A percentile compares a stretch with the other conserved stretches of the same genome.
Conservation (phyloP, 164 flowering plant species). For the Sedum album region DNA sequence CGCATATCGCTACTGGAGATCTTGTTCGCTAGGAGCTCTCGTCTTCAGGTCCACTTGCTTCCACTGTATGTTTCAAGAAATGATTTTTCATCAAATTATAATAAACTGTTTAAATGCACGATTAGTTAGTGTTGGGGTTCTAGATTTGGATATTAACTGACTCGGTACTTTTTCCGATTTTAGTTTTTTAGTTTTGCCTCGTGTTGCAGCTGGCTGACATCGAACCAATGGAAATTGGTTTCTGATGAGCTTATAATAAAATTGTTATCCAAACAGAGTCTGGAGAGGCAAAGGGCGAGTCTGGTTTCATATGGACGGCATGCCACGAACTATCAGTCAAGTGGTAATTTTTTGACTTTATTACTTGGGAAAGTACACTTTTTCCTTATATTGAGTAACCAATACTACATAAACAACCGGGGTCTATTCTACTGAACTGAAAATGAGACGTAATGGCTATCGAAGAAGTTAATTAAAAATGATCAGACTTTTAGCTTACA, state of each 20-base stretch:
- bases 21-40: slow-evolving; percentile 74
- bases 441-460: no score
- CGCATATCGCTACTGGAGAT: slow-evolving; percentile 90
- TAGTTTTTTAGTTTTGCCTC: background rate
- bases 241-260: slow-evolving; percentile 80
- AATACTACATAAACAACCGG: background rate
- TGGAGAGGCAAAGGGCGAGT: slow-evolving; percentile 68
- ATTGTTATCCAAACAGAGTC: slow-evolving; percentile 72
- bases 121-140: background rate
- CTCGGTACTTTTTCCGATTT: background rate
- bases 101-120: background rate
- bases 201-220: slow-evolving; percentile 59
- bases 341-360: slow-evolving; percentile 46
- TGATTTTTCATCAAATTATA: background rate
- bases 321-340: slow-evolving; percentile 87
- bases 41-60: slow-evolving; percentile 53
- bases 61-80: background rate
- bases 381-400: slow-evolving; percentile 27
- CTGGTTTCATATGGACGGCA: slow-evolving; percentile 93
- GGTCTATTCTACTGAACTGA: background rate
- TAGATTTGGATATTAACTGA: background rate
- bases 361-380: background rate
- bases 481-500: no score
- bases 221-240: slow-evolving; percentile 81
- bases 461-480: no score